Percentiles rank a stretch among this genome's conserved stretches.
Evolutionary conservation across 768 basidiomycete species (phyloP).

Genomic region (Gymnopilus junonius): DNA sequence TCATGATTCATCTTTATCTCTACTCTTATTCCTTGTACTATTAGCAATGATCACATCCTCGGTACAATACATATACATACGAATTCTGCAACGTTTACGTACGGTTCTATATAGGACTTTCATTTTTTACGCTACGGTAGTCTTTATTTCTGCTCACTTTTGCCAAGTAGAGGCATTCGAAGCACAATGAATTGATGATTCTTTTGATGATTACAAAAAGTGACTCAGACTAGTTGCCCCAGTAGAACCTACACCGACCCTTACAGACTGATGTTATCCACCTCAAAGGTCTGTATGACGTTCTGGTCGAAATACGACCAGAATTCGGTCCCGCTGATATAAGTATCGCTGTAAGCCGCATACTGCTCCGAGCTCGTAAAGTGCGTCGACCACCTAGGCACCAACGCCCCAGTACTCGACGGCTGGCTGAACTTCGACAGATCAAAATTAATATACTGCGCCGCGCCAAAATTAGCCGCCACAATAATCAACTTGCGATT

Average conservation of each 20-base stretch:
- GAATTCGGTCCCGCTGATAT: constrained; percentile 19
- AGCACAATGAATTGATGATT: not conserved
- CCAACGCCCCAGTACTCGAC: constrained; percentile 10
- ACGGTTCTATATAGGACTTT: not conserved
- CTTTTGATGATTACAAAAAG: not conserved
- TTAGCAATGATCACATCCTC: not conserved
- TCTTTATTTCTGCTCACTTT: not conserved
- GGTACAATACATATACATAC: not conserved
- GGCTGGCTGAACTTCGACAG: constrained; percentile 19
- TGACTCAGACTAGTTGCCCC: no score
- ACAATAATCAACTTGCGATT: constrained; percentile 17
- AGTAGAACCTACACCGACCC: no score
- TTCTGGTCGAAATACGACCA: constrained; percentile 21
- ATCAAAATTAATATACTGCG: constrained; percentile 21
- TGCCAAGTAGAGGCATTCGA: not conserved
- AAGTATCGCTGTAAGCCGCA: constrained; percentile 15
- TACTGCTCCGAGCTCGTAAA: constrained; percentile 15
- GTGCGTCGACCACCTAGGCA: constrained; percentile 18
- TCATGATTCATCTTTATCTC: not conserved
- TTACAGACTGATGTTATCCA: constrained; percentile 12
- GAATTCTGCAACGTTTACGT: not conserved
- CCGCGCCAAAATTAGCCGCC: constrained; percentile 17
- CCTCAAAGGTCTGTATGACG: constrained; percentile 21
- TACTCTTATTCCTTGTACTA: not conserved
- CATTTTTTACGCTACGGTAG: not conserved